phyloP scores from a whole-genome alignment of 2,329 filamentous ascomycete genomes.

The Blastomyces gilchristii region DNA sequence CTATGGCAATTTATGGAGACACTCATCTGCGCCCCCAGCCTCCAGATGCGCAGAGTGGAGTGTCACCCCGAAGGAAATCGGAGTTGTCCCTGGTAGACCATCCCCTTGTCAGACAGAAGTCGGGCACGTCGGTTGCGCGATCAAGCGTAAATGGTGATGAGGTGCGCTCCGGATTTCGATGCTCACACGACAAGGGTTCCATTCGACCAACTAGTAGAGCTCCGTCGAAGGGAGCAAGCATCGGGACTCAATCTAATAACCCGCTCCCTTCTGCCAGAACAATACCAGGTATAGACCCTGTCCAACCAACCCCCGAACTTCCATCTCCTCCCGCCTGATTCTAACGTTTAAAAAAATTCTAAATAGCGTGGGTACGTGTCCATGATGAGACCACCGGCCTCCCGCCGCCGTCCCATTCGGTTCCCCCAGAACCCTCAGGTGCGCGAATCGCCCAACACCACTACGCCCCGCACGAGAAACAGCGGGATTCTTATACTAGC shows the following conservation, averaged over 20 bases:
- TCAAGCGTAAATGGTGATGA: constrained; percentile 13
- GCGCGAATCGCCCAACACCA: constrained; percentile 16
- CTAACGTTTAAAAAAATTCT: background rate
- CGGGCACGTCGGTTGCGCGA: constrained; percentile 13
- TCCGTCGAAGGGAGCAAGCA: background rate
- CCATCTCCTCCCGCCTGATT: background rate
- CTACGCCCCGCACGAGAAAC: constrained; percentile 9
- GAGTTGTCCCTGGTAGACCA: constrained; percentile 12
- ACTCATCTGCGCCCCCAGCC: constrained; percentile 5
- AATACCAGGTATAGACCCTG: constrained; percentile 7
- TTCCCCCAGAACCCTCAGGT: constrained; percentile 10
- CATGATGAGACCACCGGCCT: constrained; percentile 2
- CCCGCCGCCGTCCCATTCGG: constrained; percentile 4
- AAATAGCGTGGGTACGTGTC: constrained; percentile 16
- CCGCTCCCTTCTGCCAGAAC: background rate
- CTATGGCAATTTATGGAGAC: constrained; percentile 9
- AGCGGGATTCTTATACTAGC: background rate
- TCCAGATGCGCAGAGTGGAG: constrained; percentile 8
- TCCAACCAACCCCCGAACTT: background rate
- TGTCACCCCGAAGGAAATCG: constrained; percentile 10
- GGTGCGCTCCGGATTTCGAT: constrained; percentile 1
- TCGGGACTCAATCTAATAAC: background rate
- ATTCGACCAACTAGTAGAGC: constrained; percentile 5
- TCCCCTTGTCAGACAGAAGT: constrained; percentile 13
- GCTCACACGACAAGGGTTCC: background rate